These are phyloP conservation scores for Cutaneotrichosporon spelunceum DNA, from an alignment of 1,284 basidiomycete species.

Conservation along the genomic window DNA sequence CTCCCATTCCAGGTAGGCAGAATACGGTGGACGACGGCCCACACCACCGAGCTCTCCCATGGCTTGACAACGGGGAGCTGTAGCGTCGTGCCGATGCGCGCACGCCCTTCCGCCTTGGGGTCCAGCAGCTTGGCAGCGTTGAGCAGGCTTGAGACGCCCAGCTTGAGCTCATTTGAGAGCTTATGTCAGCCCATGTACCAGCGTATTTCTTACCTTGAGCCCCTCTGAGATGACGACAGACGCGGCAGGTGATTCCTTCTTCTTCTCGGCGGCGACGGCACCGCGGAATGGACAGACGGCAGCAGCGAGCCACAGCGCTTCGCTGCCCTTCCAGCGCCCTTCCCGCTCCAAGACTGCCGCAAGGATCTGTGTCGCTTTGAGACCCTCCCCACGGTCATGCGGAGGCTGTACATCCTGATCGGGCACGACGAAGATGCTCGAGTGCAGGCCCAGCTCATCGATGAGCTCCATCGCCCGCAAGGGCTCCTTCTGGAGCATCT, in stretches of 20 bases:
- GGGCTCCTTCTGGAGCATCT: conserved; percentile 81
- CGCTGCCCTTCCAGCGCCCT: conserved; percentile 34
- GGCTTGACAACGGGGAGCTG: conserved; percentile 32
- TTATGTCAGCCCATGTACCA: conserved; percentile 20
- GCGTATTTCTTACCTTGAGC: conserved; percentile 58
- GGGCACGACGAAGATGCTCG: conserved; percentile 61
- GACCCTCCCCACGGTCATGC: conserved; percentile 48
- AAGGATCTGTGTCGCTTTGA: conserved; percentile 64
- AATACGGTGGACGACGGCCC: conserved; percentile 71
- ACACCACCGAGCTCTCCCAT: conserved; percentile 70
- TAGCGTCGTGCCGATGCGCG: conserved; percentile 36
- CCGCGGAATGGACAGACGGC: conserved; percentile 64
- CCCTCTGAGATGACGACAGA: conserved; percentile 75
- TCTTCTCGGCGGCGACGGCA: conserved; percentile 63
- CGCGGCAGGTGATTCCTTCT: conserved; percentile 61
- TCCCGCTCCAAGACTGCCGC: conserved; percentile 49
- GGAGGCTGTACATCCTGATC: conserved; percentile 54
- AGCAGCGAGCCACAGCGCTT: conserved; percentile 70
- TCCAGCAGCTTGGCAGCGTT: conserved; percentile 58
- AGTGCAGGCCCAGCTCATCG: conserved; percentile 64
- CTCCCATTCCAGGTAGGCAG: conserved; percentile 57
- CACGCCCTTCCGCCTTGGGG: conserved; percentile 55
- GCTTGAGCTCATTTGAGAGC: conserved; percentile 73
- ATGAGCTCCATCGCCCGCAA: conserved; percentile 71
- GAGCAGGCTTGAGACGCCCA: conserved; percentile 70